Evolutionary conservation across 73 alveolate genomes (phyloP).

Genomic region (Diophrys sp.): DNA sequence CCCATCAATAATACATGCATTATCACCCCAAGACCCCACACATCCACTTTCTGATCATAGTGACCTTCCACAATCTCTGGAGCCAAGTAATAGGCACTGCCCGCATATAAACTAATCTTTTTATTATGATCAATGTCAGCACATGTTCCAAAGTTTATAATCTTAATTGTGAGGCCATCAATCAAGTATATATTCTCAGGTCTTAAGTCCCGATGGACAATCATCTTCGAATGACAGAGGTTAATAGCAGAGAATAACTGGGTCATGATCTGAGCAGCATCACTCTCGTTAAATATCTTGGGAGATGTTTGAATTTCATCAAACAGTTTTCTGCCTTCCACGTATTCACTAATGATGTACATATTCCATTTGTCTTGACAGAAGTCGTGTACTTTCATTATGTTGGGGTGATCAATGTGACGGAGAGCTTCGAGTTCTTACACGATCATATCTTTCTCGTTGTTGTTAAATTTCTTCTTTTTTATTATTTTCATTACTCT

Average conservation of each 20-base stretch:
- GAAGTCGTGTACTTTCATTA: neutral
- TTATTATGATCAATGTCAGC: neutral
- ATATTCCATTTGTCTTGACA: neutral
- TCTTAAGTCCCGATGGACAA: neutral
- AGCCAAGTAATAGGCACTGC: neutral
- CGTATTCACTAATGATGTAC: neutral
- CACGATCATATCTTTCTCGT: neutral
- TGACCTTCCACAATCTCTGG: neutral
- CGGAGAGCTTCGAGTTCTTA: neutral
- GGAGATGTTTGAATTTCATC: neutral
- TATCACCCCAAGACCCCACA: conserved; percentile 2
- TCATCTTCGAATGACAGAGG: neutral
- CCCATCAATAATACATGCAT: neutral
- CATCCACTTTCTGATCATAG: neutral
- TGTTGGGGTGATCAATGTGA: neutral
- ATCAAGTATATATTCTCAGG: neutral
- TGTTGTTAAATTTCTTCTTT: neutral
- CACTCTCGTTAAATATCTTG: neutral
- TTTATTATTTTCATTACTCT: neutral
- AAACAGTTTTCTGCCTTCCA: neutral
- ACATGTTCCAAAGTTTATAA: neutral
- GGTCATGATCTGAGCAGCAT: neutral
- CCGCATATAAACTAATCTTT: neutral
- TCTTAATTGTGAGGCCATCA: neutral
- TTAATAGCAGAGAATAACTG: neutral